These are phyloP conservation scores for Aspergillus sp. DNA, from an alignment of 2,329 filamentous ascomycete species.

Conservation along the genomic window DNA sequence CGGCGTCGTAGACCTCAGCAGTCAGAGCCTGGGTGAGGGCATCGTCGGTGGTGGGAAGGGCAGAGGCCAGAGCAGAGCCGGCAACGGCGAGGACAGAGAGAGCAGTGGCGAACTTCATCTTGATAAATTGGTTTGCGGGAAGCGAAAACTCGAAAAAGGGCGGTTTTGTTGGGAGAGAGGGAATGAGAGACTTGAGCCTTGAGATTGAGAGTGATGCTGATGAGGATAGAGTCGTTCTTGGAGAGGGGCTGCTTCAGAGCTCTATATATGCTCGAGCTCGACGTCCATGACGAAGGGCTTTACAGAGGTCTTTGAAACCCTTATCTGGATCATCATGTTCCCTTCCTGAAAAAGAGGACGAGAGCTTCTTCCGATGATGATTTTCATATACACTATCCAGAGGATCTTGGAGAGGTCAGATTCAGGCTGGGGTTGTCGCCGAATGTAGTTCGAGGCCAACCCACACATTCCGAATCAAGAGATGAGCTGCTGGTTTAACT, in stretches of 20 bases:
- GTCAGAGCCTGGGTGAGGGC: conserved; percentile 18
- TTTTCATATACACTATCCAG: background rate
- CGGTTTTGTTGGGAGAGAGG: background rate
- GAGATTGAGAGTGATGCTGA: conserved; percentile 4
- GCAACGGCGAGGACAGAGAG: conserved; percentile 37
- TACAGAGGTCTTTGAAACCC: background rate
- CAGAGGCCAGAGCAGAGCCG: conserved; percentile 34
- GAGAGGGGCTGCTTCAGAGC: background rate
- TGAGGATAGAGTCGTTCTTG: background rate
- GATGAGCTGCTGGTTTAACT: conserved; percentile 1
- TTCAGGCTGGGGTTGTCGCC: background rate
- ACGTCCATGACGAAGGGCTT: background rate
- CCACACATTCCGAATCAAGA: conserved; percentile 5
- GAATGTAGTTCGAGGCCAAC: background rate
- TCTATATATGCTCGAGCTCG: conserved; percentile 18
- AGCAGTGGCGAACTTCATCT: conserved; percentile 33
- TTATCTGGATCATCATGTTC: conserved; percentile 16
- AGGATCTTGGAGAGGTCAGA: background rate
- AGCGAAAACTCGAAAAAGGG: background rate
- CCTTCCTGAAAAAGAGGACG: conserved; percentile 12
- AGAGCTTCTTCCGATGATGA: background rate
- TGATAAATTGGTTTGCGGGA: conserved; percentile 16
- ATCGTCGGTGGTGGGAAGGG: conserved; percentile 16
- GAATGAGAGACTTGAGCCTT: background rate
- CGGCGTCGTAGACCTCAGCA: conserved; percentile 22